Percentiles rank a stretch among this genome's conserved stretches.
Evolutionary conservation across 1,284 basidiomycete genomes (phyloP).

Genomic region (Fomitopsis schrenkii): DNA sequence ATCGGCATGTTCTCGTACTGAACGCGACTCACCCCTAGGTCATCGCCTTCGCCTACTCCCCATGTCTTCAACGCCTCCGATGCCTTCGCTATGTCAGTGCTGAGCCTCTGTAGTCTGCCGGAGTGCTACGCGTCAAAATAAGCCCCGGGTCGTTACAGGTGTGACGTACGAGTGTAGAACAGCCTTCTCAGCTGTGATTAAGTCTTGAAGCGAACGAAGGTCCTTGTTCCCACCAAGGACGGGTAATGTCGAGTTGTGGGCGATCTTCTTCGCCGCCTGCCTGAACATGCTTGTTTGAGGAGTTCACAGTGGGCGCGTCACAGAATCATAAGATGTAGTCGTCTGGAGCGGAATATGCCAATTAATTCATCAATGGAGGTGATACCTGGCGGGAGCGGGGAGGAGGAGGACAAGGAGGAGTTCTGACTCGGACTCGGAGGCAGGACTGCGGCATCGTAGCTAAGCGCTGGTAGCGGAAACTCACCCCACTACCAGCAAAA

Average conservation of each 20-base stretch:
- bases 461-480: too few species aligned
- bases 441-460: too few species aligned
- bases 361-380: too few species aligned
- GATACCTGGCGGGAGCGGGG: too few species aligned
- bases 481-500: too few species aligned
- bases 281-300: slow-evolving; percentile 53
- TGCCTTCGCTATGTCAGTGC: slow-evolving; percentile 64
- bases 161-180: slow-evolving; percentile 67
- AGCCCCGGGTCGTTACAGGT: background rate
- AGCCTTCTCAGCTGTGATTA: slow-evolving; percentile 86
- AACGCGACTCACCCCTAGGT: slow-evolving; percentile 60
- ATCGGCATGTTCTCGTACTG: background rate
- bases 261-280: slow-evolving; percentile 71
- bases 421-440: too few species aligned
- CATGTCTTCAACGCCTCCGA: slow-evolving; percentile 75
- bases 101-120: slow-evolving; percentile 60
- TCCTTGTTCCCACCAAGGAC: slow-evolving; percentile 80
- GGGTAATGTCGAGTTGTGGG: slow-evolving; percentile 81
- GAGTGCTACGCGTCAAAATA: background rate
- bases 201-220: slow-evolving; percentile 77
- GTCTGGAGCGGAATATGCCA: too few species aligned
- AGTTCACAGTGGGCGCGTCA: too few species aligned
- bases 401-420: too few species aligned
- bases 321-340: too few species aligned
- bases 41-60: slow-evolving; percentile 86